Conservation (phyloP, 31 red algal species). For the Odonthalia washingtoniensis region DNA sequence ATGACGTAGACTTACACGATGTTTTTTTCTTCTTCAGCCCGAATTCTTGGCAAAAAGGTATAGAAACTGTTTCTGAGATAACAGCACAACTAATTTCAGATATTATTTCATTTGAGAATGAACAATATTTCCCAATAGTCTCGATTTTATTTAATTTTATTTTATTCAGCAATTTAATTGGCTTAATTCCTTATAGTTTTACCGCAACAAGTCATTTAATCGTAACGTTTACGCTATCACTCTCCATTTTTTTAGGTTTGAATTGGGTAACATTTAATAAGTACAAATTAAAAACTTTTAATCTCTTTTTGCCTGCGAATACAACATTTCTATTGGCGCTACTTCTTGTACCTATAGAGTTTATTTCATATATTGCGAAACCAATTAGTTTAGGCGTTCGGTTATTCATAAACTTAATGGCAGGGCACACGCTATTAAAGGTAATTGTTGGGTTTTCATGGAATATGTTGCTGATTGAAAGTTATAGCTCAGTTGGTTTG, state of each 20-base stretch:
- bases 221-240: conserved; percentile 31
- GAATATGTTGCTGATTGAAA: conserved; percentile 34
- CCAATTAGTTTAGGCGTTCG: conserved; percentile 37
- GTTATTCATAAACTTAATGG: conserved; percentile 40
- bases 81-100: conserved; percentile 12
- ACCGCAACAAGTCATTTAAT: conserved; percentile 45
- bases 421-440: conserved; percentile 34
- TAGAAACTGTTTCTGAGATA: conserved; percentile 27
- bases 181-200: conserved; percentile 49
- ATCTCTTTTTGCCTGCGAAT: conserved; percentile 7
- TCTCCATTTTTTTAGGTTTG: conserved; percentile 33
- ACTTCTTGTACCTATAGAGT: conserved; percentile 37
- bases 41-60: conserved; percentile 19
- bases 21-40: conserved; percentile 1
- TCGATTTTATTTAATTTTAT: conserved; percentile 32
- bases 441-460: conserved; percentile 32
- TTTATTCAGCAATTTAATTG: conserved; percentile 46
- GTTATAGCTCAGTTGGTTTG: neutral
- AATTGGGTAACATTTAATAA: conserved; percentile 11
- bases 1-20: neutral
- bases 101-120: conserved; percentile 16
- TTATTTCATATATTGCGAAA: conserved; percentile 44
- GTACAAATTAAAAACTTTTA: conserved; percentile 10
- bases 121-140: conserved; percentile 40
- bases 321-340: neutral